Percentiles rank a stretch among this genome's conserved stretches.
Conservation (phyloP, 2,329 filamentous ascomycete genomes). For the Sporothrix luriei region DNA sequence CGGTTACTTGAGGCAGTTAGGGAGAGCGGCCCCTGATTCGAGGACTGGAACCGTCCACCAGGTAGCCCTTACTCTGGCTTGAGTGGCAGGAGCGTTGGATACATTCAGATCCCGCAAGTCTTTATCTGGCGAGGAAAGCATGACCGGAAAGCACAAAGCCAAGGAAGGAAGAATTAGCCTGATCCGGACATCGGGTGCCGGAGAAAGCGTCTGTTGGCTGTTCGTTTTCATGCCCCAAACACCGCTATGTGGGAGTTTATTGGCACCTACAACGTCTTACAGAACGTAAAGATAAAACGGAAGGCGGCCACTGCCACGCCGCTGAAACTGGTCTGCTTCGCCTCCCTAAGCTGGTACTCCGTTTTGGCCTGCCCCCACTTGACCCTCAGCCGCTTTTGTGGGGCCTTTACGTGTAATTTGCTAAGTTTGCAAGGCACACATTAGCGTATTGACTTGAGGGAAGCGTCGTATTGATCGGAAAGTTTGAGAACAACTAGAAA, state of each 20-base stretch:
- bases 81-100: not conserved
- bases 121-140: constrained; percentile 23
- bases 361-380: constrained; percentile 28
- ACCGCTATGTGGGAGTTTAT: too few species aligned
- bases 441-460: not conserved
- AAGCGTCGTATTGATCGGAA: not conserved
- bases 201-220: not conserved
- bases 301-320: not conserved
- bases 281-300: not conserved
- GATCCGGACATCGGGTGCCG: constrained; percentile 7
- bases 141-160: constrained; percentile 20
- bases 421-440: constrained; percentile 27
- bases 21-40: not conserved
- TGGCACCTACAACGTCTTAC: too few species aligned
- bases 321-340: constrained; percentile 17
- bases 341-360: constrained; percentile 24
- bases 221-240: not conserved
- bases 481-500: not conserved
- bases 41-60: not conserved
- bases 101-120: constrained; percentile 11
- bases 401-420: constrained; percentile 15
- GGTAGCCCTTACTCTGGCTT: not conserved
- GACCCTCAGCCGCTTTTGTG: constrained; percentile 32
- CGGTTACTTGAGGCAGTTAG: constrained; percentile 20
- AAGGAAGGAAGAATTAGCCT: constrained; percentile 4